Evolutionary conservation across 129 eudicot species (phyloP).

Genomic region (Pittosporum tobira): DNA sequence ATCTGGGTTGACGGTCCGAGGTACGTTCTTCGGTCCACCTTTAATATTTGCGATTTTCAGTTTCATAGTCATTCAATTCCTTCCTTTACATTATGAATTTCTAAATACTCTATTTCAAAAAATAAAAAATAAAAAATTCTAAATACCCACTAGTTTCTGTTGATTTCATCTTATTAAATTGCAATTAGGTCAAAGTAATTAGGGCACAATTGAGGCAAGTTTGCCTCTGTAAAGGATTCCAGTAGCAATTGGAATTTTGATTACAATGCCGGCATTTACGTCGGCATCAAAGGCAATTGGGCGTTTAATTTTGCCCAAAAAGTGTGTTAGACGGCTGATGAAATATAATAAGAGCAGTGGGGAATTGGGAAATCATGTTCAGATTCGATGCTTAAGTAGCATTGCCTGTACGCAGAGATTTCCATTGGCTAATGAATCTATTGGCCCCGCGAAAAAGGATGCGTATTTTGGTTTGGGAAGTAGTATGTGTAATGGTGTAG

Average conservation of each 20-base stretch:
- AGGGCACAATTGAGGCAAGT: neutral
- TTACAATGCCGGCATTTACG: conserved; percentile 43
- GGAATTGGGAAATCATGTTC: conserved; percentile 21
- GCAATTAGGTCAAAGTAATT: neutral
- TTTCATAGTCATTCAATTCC: too few relatives aligned
- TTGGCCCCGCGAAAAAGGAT: conserved; percentile 13
- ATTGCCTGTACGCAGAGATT: conserved; percentile 20
- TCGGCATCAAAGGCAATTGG: conserved; percentile 36
- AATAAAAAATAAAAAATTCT: too few relatives aligned
- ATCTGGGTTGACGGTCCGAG: too few relatives aligned
- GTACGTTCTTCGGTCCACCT: too few relatives aligned
- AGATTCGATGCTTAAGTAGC: conserved; percentile 38
- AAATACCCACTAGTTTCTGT: neutral
- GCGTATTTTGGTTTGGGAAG: conserved; percentile 13
- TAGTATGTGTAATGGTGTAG: conserved; percentile 5
- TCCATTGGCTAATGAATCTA: conserved; percentile 14
- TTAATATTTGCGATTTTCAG: too few relatives aligned
- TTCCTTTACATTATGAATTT: too few relatives aligned
- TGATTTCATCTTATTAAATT: neutral
- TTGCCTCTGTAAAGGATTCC: neutral
- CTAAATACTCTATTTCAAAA: too few relatives aligned
- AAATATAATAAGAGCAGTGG: conserved; percentile 7
- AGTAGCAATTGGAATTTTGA: neutral
- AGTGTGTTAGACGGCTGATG: conserved; percentile 24
- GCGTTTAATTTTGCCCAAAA: conserved; percentile 29